Evolutionary conservation across 2,329 filamentous ascomycete species (phyloP).

Genomic region (Lachnellula suecica): DNA sequence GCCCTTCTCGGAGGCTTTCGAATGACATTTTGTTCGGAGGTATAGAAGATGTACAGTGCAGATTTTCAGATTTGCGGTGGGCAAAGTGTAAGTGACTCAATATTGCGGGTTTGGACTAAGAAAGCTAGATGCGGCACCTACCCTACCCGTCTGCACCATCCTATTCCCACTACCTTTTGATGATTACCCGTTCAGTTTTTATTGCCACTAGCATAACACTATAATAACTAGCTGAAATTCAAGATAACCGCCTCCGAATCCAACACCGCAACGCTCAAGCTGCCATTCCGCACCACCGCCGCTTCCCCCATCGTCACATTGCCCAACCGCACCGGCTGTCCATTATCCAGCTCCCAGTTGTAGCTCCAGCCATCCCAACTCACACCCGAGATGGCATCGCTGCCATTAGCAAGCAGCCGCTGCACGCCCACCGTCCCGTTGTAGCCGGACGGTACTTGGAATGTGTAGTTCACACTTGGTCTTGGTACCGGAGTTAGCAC

Average conservation of each 20-base stretch:
- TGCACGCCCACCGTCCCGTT: constrained; percentile 38
- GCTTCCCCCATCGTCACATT: constrained; percentile 56
- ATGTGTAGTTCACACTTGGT: constrained; percentile 39
- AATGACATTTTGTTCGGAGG: too few relatives aligned
- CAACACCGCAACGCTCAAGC: constrained; percentile 37
- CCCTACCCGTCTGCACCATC: too few relatives aligned
- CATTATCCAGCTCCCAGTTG: constrained; percentile 56
- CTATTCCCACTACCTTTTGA: too few relatives aligned
- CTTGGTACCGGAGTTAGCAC: constrained; percentile 31
- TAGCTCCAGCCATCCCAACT: constrained; percentile 63
- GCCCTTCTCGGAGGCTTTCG: too few relatives aligned
- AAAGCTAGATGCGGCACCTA: too few relatives aligned
- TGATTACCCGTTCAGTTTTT: too few relatives aligned
- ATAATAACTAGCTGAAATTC: too few relatives aligned
- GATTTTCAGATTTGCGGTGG: too few relatives aligned
- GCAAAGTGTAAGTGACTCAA: too few relatives aligned
- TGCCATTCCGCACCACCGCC: constrained; percentile 37
- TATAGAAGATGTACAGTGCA: too few relatives aligned
- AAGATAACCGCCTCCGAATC: constrained; percentile 40
- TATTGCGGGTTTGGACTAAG: too few relatives aligned
- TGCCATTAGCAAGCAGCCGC: constrained; percentile 59
- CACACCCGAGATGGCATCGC: constrained; percentile 61
- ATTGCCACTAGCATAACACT: too few relatives aligned
- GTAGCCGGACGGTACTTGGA: constrained; percentile 34
- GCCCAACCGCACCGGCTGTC: constrained; percentile 49